Evolutionary conservation across 176 grass and related monocot genomes (phyloP).

Genomic region (Oryza nivara): DNA sequence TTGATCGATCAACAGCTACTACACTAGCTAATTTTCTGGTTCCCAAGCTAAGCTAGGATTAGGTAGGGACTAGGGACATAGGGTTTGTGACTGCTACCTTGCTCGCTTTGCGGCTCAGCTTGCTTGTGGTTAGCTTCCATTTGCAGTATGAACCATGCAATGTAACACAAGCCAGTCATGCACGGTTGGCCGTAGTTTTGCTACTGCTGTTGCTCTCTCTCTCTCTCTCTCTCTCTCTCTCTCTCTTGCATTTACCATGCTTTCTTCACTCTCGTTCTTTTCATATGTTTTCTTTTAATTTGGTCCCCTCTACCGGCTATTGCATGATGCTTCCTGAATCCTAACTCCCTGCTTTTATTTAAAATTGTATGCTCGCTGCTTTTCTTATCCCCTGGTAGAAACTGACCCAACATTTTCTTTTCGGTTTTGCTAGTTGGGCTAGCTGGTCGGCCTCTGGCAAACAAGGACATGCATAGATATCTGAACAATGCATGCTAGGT

Average conservation of each 20-base stretch:
- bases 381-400: slow-evolving; percentile 36
- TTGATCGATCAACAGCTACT: not conserved
- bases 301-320: slow-evolving; percentile 33
- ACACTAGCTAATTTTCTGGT: not conserved
- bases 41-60: not conserved
- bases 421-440: not conserved
- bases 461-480: slow-evolving; percentile 25
- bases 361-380: no score
- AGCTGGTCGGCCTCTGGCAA: slow-evolving; percentile 9
- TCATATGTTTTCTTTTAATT: not conserved
- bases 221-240: not conserved
- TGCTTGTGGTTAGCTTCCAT: not conserved
- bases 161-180: not conserved
- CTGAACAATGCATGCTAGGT: not conserved
- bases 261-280: not conserved
- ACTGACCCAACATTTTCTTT: slow-evolving; percentile 44
- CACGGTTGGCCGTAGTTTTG: not conserved
- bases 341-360: slow-evolving; percentile 3
- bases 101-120: not conserved
- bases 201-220: not conserved
- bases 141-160: not conserved
- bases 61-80: not conserved
- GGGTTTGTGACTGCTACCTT: not conserved
- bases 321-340: slow-evolving; percentile 31
- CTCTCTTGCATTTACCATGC: not conserved